These are phyloP conservation scores for Exophiala oligosperma DNA, from an alignment of 2,329 filamentous ascomycete species.

Conservation along the genomic window DNA sequence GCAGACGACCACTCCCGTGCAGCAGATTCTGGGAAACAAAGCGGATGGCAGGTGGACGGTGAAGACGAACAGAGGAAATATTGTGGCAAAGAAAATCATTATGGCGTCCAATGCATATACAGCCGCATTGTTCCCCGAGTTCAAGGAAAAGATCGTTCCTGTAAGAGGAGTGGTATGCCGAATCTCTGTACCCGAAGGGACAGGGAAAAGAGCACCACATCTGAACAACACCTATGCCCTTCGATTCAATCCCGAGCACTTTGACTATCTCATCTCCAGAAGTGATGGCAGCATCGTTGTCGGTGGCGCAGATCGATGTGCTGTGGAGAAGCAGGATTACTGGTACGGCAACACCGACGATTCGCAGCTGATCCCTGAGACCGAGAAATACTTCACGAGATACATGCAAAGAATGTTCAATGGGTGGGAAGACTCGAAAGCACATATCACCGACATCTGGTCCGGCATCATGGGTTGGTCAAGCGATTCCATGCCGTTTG, in stretches of 20 bases:
- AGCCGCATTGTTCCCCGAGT: conserved; percentile 68
- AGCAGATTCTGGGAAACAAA: conserved; percentile 27
- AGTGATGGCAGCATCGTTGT: conserved; percentile 59
- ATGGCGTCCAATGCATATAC: conserved; percentile 85
- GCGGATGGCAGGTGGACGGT: conserved; percentile 57
- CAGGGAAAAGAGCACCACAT: conserved; percentile 27
- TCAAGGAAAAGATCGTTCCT: conserved; percentile 73
- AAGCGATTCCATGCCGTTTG: conserved; percentile 51
- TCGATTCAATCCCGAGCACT: conserved; percentile 58
- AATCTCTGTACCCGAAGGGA: conserved; percentile 45
- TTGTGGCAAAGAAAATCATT: conserved; percentile 65
- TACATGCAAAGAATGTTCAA: conserved; percentile 41
- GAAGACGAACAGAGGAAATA: conserved; percentile 69
- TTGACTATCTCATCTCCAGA: conserved; percentile 68
- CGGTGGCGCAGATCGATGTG: conserved; percentile 59
- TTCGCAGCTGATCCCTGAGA: conserved; percentile 34
- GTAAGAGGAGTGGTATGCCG: conserved; percentile 58
- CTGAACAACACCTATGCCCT: conserved; percentile 59
- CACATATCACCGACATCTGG: conserved; percentile 36
- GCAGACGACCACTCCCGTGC: conserved; percentile 54
- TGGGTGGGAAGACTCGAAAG: conserved; percentile 43
- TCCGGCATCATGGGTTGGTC: conserved; percentile 56
- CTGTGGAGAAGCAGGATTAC: conserved; percentile 30
- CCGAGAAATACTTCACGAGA: conserved; percentile 40
- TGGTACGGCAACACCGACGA: conserved; percentile 53